phyloP scores from a whole-genome alignment of 495 filamentous ascomycete species.

The Aspergillus nidulans region DNA sequence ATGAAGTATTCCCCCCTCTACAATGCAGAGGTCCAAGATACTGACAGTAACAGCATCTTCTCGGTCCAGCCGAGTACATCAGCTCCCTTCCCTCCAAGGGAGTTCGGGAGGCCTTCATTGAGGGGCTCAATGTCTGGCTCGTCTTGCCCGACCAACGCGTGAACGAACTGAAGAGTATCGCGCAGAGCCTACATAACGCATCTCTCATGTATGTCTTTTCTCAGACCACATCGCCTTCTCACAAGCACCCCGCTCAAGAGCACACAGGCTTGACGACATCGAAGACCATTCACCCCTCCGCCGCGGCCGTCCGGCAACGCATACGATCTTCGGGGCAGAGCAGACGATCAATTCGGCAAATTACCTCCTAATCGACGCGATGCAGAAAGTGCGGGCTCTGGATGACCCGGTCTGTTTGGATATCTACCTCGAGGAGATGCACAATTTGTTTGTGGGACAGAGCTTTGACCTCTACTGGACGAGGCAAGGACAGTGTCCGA shows the following conservation, averaged over 20 bases:
- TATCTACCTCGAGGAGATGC: conserved; percentile 23
- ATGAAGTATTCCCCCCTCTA: conserved; percentile 3
- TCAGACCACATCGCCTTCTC: background rate
- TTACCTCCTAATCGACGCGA: conserved; percentile 70
- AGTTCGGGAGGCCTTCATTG: conserved; percentile 18
- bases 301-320: conserved; percentile 31
- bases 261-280: conserved; percentile 34
- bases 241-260: conserved; percentile 8
- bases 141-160: conserved; percentile 4
- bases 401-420: conserved; percentile 22
- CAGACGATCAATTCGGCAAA: conserved; percentile 53
- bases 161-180: conserved; percentile 15
- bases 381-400: conserved; percentile 46
- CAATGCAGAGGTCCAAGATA: background rate
- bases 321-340: conserved; percentile 29
- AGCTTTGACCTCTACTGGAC: conserved; percentile 37
- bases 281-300: conserved; percentile 37
- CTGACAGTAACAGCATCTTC: background rate
- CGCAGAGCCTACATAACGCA: conserved; percentile 18
- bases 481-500: conserved; percentile 21
- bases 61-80: conserved; percentile 14
- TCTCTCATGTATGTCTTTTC: conserved; percentile 17
- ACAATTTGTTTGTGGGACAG: conserved; percentile 32
- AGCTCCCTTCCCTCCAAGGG: conserved; percentile 22
- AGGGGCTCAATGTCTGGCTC: conserved; percentile 21